Percentiles rank a stretch among this genome's conserved stretches.
Evolutionary conservation across 2,329 filamentous ascomycete genomes (phyloP).

Genomic region (Cercospora sojina): DNA sequence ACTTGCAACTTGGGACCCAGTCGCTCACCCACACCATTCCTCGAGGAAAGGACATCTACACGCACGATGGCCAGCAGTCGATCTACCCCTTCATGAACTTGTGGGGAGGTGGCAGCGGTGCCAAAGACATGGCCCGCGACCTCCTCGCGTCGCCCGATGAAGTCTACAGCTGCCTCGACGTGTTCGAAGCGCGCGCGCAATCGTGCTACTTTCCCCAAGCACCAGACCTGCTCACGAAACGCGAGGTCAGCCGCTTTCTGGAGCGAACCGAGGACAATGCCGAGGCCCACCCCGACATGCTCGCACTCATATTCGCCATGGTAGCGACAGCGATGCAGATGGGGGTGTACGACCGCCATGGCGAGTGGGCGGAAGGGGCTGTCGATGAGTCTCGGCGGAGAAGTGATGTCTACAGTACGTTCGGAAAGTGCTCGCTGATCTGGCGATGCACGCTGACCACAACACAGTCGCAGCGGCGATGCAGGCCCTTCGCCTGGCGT

Average conservation of each 20-base stretch:
- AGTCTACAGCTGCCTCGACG: conserved; percentile 42
- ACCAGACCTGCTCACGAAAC: conserved; percentile 45
- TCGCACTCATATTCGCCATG: conserved; percentile 50
- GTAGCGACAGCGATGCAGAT: conserved; percentile 50
- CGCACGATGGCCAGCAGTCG: conserved; percentile 35
- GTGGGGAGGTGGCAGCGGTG: conserved; percentile 29
- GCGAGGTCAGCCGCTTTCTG: conserved; percentile 49
- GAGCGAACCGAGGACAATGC: conserved; percentile 45
- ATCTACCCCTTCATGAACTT: conserved; percentile 50
- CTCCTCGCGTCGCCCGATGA: conserved; percentile 44
- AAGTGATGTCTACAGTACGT: conserved; percentile 50
- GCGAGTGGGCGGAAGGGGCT: conserved; percentile 42
- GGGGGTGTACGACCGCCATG: conserved; percentile 45
- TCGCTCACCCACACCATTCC: conserved; percentile 47
- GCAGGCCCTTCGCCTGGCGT: conserved; percentile 51
- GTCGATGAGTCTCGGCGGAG: conserved; percentile 40
- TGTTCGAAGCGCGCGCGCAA: conserved; percentile 46
- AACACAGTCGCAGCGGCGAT: conserved; percentile 49
- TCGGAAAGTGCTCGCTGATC: background rate
- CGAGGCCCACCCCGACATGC: conserved; percentile 47
- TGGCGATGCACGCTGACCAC: conserved; percentile 2
- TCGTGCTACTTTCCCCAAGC: conserved; percentile 49
- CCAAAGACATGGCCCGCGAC: conserved; percentile 33
- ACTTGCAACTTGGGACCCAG: conserved; percentile 42
- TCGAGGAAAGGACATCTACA: conserved; percentile 44